Percentiles rank a stretch among this genome's conserved stretches.
Conservation (phyloP, 768 basidiomycete species). For the Russula sp. region DNA sequence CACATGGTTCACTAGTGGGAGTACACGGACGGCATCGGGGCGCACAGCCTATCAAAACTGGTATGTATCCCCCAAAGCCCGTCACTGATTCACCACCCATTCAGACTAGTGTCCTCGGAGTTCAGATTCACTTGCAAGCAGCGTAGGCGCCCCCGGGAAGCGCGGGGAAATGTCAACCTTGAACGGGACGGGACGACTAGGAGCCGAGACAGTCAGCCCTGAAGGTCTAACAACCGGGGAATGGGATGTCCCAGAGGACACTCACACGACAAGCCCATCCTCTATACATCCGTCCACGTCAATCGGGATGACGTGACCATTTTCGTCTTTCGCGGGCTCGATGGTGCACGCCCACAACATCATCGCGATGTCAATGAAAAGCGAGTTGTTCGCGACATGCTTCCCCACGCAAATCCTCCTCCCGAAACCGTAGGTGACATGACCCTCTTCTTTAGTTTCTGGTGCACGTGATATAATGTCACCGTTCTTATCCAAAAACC, state of each 20-base stretch:
- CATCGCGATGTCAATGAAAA: slow-evolving; percentile 19
- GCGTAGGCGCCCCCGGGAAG: slow-evolving; percentile 15
- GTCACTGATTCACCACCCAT: background rate
- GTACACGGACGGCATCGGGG: background rate
- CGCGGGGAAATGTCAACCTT: slow-evolving; percentile 14
- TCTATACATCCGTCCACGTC: slow-evolving; percentile 17
- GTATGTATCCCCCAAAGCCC: background rate
- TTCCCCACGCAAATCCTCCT: slow-evolving; percentile 14
- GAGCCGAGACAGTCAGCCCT: background rate
- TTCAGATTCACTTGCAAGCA: slow-evolving; percentile 11
- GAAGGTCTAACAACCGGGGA: background rate
- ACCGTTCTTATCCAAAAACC: slow-evolving; percentile 4
- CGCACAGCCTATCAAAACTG: background rate
- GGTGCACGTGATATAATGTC: background rate
- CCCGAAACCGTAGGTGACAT: slow-evolving; percentile 19
- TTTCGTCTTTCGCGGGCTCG: slow-evolving; percentile 6
- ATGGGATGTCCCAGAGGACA: background rate
- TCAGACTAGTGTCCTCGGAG: background rate
- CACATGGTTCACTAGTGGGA: background rate
- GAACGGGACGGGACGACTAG: slow-evolving; percentile 17
- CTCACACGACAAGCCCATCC: slow-evolving; percentile 18
- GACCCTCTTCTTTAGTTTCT: slow-evolving; percentile 15
- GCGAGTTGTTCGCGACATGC: slow-evolving; percentile 16
- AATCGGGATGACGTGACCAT: slow-evolving; percentile 3
- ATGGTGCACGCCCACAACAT: slow-evolving; percentile 6